These are phyloP conservation scores for Symbiodinium pilosum DNA, from an alignment of 73 alveolate genomes.

Conservation along the genomic window DNA sequence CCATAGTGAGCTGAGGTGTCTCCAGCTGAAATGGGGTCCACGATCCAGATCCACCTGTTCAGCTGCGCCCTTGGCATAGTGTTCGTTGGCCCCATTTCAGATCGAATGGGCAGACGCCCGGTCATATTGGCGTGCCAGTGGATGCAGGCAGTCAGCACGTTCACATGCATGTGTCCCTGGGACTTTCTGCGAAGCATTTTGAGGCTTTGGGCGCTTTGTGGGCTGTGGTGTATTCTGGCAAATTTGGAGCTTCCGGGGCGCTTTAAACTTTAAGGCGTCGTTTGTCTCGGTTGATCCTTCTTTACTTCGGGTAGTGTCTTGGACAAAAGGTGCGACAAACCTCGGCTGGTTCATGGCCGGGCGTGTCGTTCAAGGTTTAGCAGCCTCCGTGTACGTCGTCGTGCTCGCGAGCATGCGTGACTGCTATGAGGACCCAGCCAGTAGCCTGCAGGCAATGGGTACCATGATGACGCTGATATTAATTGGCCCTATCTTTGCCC, in stretches of 20 bases:
- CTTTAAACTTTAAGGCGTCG: too few relatives aligned
- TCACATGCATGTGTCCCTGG: constrained; percentile 19
- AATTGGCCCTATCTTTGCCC: constrained; percentile 20
- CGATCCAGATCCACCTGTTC: background rate
- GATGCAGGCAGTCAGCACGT: constrained; percentile 6
- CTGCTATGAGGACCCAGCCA: constrained; percentile 1
- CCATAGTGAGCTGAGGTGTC: too few relatives aligned
- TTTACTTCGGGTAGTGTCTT: too few relatives aligned
- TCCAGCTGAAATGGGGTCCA: background rate
- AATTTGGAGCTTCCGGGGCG: too few relatives aligned
- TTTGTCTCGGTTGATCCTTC: too few relatives aligned
- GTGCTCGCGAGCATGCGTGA: constrained; percentile 10
- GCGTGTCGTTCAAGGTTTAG: background rate
- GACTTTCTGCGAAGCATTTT: background rate
- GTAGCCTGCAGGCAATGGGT: background rate
- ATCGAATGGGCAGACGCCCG: constrained; percentile 14
- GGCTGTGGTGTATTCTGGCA: too few relatives aligned
- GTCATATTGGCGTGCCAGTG: background rate
- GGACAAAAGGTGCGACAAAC: background rate
- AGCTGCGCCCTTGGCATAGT: background rate
- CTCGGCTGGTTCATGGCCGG: constrained; percentile 14
- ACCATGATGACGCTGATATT: background rate
- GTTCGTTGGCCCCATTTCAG: background rate
- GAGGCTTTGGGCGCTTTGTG: background rate
- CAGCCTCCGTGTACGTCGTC: constrained; percentile 19